Conservation (phyloP, 2,329 filamentous ascomycete genomes). For the Aureobasidium sp. region DNA sequence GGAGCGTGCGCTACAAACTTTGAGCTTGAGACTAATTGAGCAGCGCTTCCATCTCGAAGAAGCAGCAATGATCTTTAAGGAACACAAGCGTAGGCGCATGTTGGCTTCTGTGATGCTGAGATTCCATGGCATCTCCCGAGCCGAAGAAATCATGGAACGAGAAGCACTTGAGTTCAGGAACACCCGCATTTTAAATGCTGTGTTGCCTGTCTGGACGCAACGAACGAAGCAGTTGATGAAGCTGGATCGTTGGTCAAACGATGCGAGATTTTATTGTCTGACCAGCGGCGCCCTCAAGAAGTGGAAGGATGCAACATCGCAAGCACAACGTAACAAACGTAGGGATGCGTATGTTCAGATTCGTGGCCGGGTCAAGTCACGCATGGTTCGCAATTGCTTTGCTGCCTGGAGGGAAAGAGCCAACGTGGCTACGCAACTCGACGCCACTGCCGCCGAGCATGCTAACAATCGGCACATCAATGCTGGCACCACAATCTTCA, state of each 20-base stretch:
- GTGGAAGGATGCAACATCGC: conserved; percentile 45
- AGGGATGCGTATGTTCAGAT: conserved; percentile 50
- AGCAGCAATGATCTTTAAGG: conserved; percentile 20
- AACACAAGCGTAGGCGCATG: conserved; percentile 23
- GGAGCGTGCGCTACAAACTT: conserved; percentile 19
- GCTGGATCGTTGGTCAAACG: conserved; percentile 47
- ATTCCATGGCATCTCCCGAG: conserved; percentile 25
- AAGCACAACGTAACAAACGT: conserved; percentile 46
- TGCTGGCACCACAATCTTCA: conserved; percentile 28
- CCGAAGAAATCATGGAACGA: conserved; percentile 29
- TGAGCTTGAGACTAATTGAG: conserved; percentile 14
- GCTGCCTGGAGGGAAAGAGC: conserved; percentile 32
- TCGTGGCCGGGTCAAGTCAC: conserved; percentile 47
- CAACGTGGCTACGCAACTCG: conserved; percentile 29
- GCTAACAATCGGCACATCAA: conserved; percentile 30
- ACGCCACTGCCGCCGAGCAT: conserved; percentile 33
- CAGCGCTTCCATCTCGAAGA: conserved; percentile 16
- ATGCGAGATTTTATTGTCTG: conserved; percentile 51
- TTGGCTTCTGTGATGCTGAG: conserved; percentile 24
- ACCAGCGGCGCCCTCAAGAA: conserved; percentile 42
- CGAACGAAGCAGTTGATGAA: conserved; percentile 37
- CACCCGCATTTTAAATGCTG: conserved; percentile 32
- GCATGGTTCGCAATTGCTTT: conserved; percentile 41
- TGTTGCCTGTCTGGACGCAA: conserved; percentile 31
- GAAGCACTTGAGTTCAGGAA: conserved; percentile 38